Base-by-base conservation (phyloP, 495 filamentous ascomycete genomes). In the Thermothielavioides terrestris region DNA sequence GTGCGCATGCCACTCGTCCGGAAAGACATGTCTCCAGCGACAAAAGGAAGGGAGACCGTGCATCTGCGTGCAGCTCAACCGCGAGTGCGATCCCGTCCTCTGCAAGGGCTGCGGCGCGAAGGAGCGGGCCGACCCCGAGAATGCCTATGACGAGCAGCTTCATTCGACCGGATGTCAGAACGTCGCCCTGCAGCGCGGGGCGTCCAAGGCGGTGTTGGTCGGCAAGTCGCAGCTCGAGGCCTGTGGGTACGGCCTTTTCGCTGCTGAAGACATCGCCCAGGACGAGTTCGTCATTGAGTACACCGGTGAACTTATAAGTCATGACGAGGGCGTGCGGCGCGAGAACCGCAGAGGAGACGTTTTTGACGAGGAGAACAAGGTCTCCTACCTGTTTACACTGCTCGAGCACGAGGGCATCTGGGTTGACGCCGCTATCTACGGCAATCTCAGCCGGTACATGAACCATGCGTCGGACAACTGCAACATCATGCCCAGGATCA, bases 81-180 rank as follows among this genome's bases (percentile, higher is more conserved):
- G 85, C 5, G 85, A 89, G 62, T 89, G 85, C 54, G 84, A 87
- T 54, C 75, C 82, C 0, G 77, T 83, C 31, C 68, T 86, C 22
- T 89, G 85, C 58, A 69, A 71, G 14, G 70, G 66, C 9, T 88
- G 84, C 52, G 84, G 84, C 15, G 83, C 81, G 0, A 55, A 53
- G 9, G 80, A 83, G 36, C 72, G 80, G 1, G 68, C 82, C 6
- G 77, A 86, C 59, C 84, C 82, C 0, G 60, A 67, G 9, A 82
- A 82, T 46, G 66, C 71, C 21, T 68, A 79, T 38, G 63, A 82
- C 36, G 72, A 79, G n/a, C 58, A 59, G 1, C 54, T 79, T 3
- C 64, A 71, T 50, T 61, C 64, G 10, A 67, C 62, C 6, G 72
- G 72, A 4, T 88, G 84, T 55, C 69, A 78, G 35, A 87, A 88